Conservation (phyloP, 768 basidiomycete genomes). For the Trametopsis cervina region DNA sequence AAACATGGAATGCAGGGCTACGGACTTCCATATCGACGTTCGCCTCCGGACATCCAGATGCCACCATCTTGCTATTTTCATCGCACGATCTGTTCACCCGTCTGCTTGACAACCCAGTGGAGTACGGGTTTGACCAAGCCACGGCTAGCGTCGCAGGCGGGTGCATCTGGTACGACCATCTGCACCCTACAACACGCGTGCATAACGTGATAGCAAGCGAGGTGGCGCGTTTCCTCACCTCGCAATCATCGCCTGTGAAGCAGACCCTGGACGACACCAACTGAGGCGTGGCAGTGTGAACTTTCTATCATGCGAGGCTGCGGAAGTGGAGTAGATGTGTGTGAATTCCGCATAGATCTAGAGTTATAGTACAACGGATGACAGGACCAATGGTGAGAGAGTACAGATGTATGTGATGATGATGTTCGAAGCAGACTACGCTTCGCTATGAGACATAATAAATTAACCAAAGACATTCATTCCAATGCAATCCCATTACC, state of each 20-base stretch:
- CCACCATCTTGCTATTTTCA: slow-evolving; percentile 43
- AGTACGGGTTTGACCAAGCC: slow-evolving; percentile 30
- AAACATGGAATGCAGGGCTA: slow-evolving; percentile 42
- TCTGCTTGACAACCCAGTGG: slow-evolving; percentile 38
- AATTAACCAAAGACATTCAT: too few species aligned
- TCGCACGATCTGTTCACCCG: slow-evolving; percentile 38
- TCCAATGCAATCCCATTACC: too few species aligned
- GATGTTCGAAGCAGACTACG: too few species aligned
- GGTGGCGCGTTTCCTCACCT: not conserved
- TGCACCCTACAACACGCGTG: slow-evolving; percentile 47
- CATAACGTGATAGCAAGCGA: slow-evolving; percentile 43
- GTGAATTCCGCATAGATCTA: not conserved
- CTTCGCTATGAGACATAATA: too few species aligned
- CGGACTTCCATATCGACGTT: slow-evolving; percentile 29
- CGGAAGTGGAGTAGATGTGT: too few species aligned
- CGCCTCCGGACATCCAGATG: slow-evolving; percentile 32
- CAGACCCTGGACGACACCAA: not conserved
- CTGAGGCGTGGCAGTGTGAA: not conserved
- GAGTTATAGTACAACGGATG: not conserved
- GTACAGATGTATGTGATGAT: not conserved
- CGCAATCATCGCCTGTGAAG: not conserved
- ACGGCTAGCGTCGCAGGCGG: slow-evolving; percentile 31
- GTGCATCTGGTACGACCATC: slow-evolving; percentile 41
- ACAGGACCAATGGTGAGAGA: not conserved
- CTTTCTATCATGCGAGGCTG: too few species aligned